These are phyloP conservation scores for Capsicum baccatum DNA, from an alignment of 257 asterid species.

Conservation along the genomic window DNA sequence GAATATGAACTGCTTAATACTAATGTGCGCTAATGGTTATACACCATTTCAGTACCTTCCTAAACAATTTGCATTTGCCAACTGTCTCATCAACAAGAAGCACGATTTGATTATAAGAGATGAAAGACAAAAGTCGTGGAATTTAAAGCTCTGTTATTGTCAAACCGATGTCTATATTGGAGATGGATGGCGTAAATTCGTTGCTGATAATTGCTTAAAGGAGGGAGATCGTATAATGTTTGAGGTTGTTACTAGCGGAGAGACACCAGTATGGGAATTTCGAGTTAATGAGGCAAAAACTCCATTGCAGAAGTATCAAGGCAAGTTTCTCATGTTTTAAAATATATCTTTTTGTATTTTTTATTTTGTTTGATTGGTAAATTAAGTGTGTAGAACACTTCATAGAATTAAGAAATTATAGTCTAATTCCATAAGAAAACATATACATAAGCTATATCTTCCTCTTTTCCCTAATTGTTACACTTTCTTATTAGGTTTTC, in stretches of 20 bases:
- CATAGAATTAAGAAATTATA: background rate
- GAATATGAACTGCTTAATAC: background rate
- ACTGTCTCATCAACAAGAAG: background rate
- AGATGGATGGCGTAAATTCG: background rate
- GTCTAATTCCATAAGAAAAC: background rate
- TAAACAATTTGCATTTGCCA: background rate
- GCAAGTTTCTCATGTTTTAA: background rate
- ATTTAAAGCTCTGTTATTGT: background rate
- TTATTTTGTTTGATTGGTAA: background rate
- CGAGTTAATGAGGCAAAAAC: background rate
- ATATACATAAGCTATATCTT: too few species aligned
- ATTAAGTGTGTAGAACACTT: background rate
- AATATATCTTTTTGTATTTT: background rate
- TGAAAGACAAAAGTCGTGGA: background rate
- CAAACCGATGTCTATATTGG: background rate
- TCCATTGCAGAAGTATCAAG: background rate
- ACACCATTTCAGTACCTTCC: background rate
- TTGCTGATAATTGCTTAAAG: background rate
- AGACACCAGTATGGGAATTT: background rate
- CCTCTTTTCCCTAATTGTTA: too few species aligned
- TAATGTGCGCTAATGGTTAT: background rate
- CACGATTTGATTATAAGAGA: background rate
- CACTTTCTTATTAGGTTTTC: background rate
- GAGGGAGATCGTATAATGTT: background rate
- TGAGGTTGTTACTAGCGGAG: background rate